Conservation (phyloP, 306 rosid species). For the Ormosia emarginata region DNA sequence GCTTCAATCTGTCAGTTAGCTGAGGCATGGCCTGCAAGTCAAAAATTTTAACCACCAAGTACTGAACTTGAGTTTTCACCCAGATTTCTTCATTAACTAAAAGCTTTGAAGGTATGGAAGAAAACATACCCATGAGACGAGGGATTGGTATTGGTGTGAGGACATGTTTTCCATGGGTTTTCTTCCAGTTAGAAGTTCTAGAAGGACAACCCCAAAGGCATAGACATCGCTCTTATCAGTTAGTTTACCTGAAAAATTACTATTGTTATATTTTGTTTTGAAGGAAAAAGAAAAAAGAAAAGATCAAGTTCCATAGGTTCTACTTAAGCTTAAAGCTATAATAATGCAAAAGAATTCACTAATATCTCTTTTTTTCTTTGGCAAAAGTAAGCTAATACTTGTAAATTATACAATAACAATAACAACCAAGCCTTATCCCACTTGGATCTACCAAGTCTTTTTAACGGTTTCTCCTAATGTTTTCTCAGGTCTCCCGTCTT, state of each 20-base stretch:
- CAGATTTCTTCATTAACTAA: not conserved
- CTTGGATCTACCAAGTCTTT: not conserved
- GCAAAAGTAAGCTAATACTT: not conserved
- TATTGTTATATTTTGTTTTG: constrained; percentile 7
- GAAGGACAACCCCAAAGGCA: constrained; percentile 85
- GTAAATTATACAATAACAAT: not conserved
- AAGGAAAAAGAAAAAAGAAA: not conserved
- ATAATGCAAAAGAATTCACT: not conserved
- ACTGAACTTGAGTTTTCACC: not conserved
- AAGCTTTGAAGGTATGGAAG: not conserved
- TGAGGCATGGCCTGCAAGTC: constrained; percentile 90
- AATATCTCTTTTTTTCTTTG: not conserved
- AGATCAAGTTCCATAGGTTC: not conserved
- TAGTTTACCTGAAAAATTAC: constrained; percentile 60
- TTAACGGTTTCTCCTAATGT: not conserved
- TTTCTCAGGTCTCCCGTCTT: not conserved
- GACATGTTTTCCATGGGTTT: constrained; percentile 61
- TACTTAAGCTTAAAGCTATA: not conserved
- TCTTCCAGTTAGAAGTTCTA: constrained; percentile 81
- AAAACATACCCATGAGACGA: constrained; percentile 74
- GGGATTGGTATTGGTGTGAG: constrained; percentile 56
- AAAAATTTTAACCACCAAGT: constrained; percentile 21
- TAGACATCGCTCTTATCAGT: constrained; percentile 92
- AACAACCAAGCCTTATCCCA: not conserved
- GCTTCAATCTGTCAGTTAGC: constrained; percentile 80